A percentile compares a stretch with the other conserved stretches of the same genome.
These are phyloP conservation scores for Skeletonema costatum DNA, from an alignment of 108 stramenopile genomes.

Conservation along the genomic window DNA sequence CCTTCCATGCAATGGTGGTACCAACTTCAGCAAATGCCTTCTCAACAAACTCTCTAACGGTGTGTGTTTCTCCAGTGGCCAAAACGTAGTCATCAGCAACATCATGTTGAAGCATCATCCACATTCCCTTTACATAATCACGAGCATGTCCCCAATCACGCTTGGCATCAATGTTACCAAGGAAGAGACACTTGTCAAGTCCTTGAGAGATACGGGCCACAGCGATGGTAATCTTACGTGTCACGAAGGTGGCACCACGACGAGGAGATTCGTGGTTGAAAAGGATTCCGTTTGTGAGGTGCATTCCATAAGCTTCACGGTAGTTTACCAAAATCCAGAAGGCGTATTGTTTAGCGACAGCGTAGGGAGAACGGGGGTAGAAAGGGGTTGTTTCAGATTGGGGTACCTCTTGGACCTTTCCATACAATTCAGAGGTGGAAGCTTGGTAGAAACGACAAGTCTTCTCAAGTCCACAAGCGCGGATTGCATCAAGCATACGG, in stretches of 20 bases:
- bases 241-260: slow-evolving; percentile 98
- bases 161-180: slow-evolving; percentile 98
- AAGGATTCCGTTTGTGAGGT: slow-evolving; percentile 95
- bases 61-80: slow-evolving; percentile 97
- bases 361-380: slow-evolving; percentile 99
- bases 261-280: slow-evolving; percentile 99
- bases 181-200: slow-evolving; percentile 87
- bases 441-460: slow-evolving; percentile 94
- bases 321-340: slow-evolving; percentile 99
- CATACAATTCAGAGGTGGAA: slow-evolving; percentile 97
- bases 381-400: slow-evolving; percentile 99
- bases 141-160: slow-evolving; percentile 99
- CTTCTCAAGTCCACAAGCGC: slow-evolving; percentile 89
- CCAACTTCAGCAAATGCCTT: slow-evolving; percentile 88
- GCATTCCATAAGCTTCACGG: slow-evolving; percentile 99
- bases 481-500: slow-evolving; percentile 98
- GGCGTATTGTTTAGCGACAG: slow-evolving; percentile 98
- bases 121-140: slow-evolving; percentile 99
- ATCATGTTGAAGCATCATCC: slow-evolving; percentile 98
- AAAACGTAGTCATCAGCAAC: slow-evolving; percentile 97
- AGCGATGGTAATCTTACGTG: slow-evolving; percentile 96
- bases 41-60: slow-evolving; percentile 98
- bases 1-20: slow-evolving; percentile 89
- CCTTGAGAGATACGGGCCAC: slow-evolving; percentile 91
- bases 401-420: slow-evolving; percentile 98